A percentile compares a stretch with the other conserved stretches of the same genome.
Evolutionary conservation across 495 filamentous ascomycete species (phyloP).

Genomic region (Pyrenula massariospora): DNA sequence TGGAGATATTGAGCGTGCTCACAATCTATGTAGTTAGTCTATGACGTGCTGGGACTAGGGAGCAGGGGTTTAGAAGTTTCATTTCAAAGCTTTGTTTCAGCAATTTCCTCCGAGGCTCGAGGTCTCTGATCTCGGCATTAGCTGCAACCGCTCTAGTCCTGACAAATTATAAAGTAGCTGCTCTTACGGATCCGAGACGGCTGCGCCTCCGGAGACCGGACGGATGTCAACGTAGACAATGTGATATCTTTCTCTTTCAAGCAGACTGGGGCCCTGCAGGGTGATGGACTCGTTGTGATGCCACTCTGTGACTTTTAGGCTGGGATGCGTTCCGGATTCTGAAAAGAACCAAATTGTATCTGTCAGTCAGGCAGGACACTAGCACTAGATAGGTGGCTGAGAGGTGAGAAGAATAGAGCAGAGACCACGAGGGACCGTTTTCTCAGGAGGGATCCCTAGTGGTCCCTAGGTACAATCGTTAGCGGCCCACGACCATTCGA

Average conservation of each 20-base stretch:
- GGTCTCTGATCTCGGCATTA: not conserved
- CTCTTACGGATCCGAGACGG: not conserved
- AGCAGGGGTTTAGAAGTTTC: not conserved
- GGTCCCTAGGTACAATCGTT: not conserved
- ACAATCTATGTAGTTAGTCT: no score
- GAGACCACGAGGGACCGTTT: not conserved
- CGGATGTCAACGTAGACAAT: not conserved
- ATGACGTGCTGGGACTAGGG: not conserved
- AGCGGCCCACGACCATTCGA: not conserved
- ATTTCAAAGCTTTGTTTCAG: not conserved
- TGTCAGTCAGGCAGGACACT: no score
- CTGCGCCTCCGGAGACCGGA: not conserved
- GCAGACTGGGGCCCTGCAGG: not conserved
- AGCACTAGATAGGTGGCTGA: no score
- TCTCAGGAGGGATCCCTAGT: not conserved
- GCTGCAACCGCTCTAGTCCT: not conserved
- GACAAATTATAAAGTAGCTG: not conserved
- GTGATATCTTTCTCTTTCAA: not conserved
- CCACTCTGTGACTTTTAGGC: not conserved
- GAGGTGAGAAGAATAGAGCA: no score
- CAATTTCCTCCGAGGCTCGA: not conserved
- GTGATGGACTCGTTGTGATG: not conserved
- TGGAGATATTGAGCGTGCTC: no score
- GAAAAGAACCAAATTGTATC: not conserved
- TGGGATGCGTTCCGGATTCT: no score